Evolutionary conservation across 768 basidiomycete species (phyloP).

Genomic region (Pleurotus djamor): DNA sequence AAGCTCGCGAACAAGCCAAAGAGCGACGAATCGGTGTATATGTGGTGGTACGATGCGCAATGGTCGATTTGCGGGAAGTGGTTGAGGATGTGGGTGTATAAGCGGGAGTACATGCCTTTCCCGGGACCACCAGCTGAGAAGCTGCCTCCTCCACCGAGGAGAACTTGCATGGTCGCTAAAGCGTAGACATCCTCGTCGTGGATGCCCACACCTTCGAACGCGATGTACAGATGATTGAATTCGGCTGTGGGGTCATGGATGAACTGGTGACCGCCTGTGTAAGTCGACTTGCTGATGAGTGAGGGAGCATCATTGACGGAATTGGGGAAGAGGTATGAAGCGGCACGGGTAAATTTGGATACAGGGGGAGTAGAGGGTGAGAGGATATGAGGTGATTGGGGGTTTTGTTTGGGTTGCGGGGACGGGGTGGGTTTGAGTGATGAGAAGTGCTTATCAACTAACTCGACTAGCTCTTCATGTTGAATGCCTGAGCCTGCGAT

Average conservation of each 20-base stretch:
- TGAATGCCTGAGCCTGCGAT: constrained; percentile 92
- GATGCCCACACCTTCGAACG: constrained; percentile 88
- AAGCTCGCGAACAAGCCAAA: constrained; percentile 92
- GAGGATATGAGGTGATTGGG: constrained; percentile 51
- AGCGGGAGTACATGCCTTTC: constrained; percentile 98
- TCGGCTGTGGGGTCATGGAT: constrained; percentile 60
- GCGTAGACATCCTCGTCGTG: constrained; percentile 92
- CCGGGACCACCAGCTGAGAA: constrained; percentile 98
- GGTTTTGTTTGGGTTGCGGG: constrained; percentile 31
- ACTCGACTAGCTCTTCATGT: constrained; percentile 85
- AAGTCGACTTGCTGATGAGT: constrained; percentile 44
- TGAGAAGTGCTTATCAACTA: constrained; percentile 84
- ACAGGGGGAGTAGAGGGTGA: constrained; percentile 50
- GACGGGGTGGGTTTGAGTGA: constrained; percentile 44
- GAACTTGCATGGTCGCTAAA: constrained; percentile 90
- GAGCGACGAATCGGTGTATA: constrained; percentile 90
- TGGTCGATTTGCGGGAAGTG: constrained; percentile 93
- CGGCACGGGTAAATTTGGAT: constrained; percentile 72
- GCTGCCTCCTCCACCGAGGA: constrained; percentile 93
- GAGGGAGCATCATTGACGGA: constrained; percentile 17
- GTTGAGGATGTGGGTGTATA: constrained; percentile 96
- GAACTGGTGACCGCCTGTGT: constrained; percentile 84
- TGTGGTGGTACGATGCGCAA: constrained; percentile 96
- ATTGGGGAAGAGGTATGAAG: constrained; percentile 59
- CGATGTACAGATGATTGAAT: constrained; percentile 92